Evolutionary conservation across 1,139 yeast species (phyloP), one percentile per base, ranked within the genome.

Genomic region (Saccharomycopsis phalli): DNA sequence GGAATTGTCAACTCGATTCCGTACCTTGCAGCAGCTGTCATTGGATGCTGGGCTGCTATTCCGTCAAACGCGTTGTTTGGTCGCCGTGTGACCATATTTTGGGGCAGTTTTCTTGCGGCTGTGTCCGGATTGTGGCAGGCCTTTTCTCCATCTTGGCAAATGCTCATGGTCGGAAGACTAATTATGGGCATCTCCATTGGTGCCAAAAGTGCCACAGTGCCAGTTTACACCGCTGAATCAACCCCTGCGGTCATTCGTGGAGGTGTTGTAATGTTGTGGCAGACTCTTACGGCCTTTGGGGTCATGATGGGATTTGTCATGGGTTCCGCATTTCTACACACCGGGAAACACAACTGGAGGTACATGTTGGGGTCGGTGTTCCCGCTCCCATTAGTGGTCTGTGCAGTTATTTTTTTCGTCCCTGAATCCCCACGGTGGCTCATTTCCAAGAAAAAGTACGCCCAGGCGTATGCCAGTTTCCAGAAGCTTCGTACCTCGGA

Each of bases 391-490:
- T 18, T 53, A 2, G 13, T 52, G 3, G 48, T 51, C 16, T 52
- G 47, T 13, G 26, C 47, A 7, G 36, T 51, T 37, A 46, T 60
- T 6, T 47, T 41, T 20, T 62, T 68, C 54, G 63, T 73, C 52
- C 82, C 81, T n/a, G 87, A 80, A 54, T 76, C 83, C 10, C 87
- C 88, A 47, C 72, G 88, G 63, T 80, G 81, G 81, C 65, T 79
- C 49, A 61, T 78, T 49, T 63, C 76, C 17, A 65, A 68, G 44
- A 72, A 68, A 40, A 53, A 56, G 26, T 57, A 61, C 36, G 62
- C 50, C 1, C 65, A 71, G 49, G 60, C 62, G 44, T 67, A 68
- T 36, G 76, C 74, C 47, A 77, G 79, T 28, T 58, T 58, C 34
- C 55, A 61, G 16, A 53, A 69, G 1, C 56, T 67, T 44, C 57